A percentile compares a stretch with the other conserved stretches of the same genome.
These are phyloP conservation scores for Eucalyptus microcorys DNA, from an alignment of 345 rosid genomes.

Conservation along the genomic window DNA sequence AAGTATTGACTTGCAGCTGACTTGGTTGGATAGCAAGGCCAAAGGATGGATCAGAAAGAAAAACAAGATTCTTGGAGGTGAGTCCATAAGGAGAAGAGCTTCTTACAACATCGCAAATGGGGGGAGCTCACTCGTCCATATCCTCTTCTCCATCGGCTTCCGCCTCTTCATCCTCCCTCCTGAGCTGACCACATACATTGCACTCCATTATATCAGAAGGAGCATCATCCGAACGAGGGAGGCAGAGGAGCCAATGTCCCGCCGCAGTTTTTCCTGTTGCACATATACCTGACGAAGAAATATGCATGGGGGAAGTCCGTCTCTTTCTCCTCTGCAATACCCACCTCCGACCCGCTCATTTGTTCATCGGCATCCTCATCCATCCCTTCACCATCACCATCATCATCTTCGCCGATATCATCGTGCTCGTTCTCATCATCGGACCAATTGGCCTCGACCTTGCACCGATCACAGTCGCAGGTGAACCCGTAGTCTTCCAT, in stretches of 20 bases:
- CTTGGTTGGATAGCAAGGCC: background rate
- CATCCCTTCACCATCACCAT: slow-evolving; percentile 8
- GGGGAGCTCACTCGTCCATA: background rate
- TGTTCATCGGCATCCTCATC: slow-evolving; percentile 30
- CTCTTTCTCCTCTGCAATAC: slow-evolving; percentile 2
- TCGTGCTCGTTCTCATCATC: slow-evolving; percentile 33
- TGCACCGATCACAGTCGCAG: slow-evolving; percentile 81
- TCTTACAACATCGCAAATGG: background rate
- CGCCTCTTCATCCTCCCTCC: slow-evolving; percentile 26
- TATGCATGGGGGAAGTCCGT: slow-evolving; percentile 69
- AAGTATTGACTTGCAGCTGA: background rate
- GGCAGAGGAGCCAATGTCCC: slow-evolving; percentile 82
- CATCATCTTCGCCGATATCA: slow-evolving; percentile 12
- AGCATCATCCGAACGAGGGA: slow-evolving; percentile 11
- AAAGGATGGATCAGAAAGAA: background rate
- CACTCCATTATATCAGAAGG: slow-evolving; percentile 56
- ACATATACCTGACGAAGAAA: slow-evolving; percentile 74
- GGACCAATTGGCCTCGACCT: slow-evolving; percentile 84
- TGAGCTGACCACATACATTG: slow-evolving; percentile 70
- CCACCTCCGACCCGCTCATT: slow-evolving; percentile 11
- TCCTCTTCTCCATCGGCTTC: slow-evolving; percentile 1
- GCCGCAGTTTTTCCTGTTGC: slow-evolving; percentile 46
- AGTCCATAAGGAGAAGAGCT: background rate
- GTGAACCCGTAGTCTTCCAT: slow-evolving; percentile 66
- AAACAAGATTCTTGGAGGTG: background rate